Percentiles rank a stretch among this genome's conserved stretches.
These are phyloP conservation scores for Populus pruinosa DNA, from an alignment of 345 rosid species.

Conservation along the genomic window DNA sequence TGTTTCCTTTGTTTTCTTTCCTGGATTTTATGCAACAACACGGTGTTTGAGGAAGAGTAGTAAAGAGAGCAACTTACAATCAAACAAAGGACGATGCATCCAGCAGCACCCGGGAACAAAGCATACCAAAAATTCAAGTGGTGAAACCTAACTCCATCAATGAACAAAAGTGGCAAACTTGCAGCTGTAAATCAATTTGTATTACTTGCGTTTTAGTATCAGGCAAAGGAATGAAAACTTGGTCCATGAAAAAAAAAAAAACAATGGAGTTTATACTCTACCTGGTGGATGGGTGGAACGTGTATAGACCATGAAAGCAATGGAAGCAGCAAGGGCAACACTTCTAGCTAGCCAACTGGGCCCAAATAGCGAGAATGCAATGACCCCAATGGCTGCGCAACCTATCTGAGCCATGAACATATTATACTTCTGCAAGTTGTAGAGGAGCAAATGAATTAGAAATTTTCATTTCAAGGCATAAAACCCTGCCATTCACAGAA, in stretches of 20 bases:
- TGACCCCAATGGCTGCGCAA: conserved; percentile 87
- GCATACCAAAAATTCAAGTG: conserved; percentile 70
- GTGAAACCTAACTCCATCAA: conserved; percentile 78
- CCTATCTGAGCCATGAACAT: conserved; percentile 90
- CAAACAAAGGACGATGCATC: conserved; percentile 70
- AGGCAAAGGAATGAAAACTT: background rate
- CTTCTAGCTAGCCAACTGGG: conserved; percentile 90
- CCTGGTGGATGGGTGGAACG: conserved; percentile 87
- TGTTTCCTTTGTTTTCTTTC: background rate
- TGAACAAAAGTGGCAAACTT: conserved; percentile 83
- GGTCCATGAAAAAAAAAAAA: background rate
- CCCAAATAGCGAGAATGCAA: conserved; percentile 63
- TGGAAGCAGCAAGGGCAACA: conserved; percentile 65
- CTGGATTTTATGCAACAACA: background rate
- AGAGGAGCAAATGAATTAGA: background rate
- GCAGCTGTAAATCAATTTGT: conserved; percentile 52
- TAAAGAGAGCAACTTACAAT: conserved; percentile 44
- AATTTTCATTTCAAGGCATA: background rate
- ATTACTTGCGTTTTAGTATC: background rate
- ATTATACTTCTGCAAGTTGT: conserved; percentile 74
- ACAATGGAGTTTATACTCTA: conserved; percentile 17
- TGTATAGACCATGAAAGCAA: conserved; percentile 77
- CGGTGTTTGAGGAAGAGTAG: background rate
- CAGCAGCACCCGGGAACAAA: conserved; percentile 84
- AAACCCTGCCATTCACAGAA: background rate